phyloP scores from a whole-genome alignment of 768 basidiomycete genomes.

The Rhodotorula toruloides region DNA sequence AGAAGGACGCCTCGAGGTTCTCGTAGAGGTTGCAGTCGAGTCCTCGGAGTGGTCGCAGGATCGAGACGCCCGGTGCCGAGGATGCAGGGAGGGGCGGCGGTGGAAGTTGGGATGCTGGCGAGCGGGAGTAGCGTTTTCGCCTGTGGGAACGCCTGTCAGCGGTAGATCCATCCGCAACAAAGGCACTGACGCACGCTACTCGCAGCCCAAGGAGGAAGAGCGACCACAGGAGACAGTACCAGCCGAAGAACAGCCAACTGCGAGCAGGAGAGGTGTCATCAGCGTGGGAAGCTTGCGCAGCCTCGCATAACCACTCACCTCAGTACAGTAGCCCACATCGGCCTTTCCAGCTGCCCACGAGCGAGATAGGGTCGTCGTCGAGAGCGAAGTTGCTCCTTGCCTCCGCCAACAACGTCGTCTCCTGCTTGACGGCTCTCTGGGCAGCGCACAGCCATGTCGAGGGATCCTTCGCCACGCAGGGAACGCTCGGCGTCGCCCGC shows the following conservation, averaged over 20 bases:
- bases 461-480: not conserved
- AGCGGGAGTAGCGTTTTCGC: slow-evolving; percentile 67
- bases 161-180: too few species aligned
- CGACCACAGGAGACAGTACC: slow-evolving; percentile 62
- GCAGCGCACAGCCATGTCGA: slow-evolving; percentile 13
- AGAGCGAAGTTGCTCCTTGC: too few species aligned
- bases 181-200: slow-evolving; percentile 57
- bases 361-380: too few species aligned
- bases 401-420: too few species aligned
- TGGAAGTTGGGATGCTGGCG: slow-evolving; percentile 60
- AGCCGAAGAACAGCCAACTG: slow-evolving; percentile 44
- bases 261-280: not conserved
- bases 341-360: too few species aligned
- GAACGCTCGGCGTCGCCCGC: not conserved
- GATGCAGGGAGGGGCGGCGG: slow-evolving; percentile 46
- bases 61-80: slow-evolving; percentile 74
- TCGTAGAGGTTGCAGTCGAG: slow-evolving; percentile 92
- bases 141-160: too few species aligned
- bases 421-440: too few species aligned
- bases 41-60: slow-evolving; percentile 89
- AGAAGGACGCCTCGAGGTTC: slow-evolving; percentile 88
- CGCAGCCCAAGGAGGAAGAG: slow-evolving; percentile 64
- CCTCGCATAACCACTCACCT: not conserved
- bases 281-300: too few species aligned
- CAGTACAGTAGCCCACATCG: slow-evolving; percentile 13